Conservation (phyloP, 1,284 basidiomycete genomes). For the Pascua guehoae region DNA sequence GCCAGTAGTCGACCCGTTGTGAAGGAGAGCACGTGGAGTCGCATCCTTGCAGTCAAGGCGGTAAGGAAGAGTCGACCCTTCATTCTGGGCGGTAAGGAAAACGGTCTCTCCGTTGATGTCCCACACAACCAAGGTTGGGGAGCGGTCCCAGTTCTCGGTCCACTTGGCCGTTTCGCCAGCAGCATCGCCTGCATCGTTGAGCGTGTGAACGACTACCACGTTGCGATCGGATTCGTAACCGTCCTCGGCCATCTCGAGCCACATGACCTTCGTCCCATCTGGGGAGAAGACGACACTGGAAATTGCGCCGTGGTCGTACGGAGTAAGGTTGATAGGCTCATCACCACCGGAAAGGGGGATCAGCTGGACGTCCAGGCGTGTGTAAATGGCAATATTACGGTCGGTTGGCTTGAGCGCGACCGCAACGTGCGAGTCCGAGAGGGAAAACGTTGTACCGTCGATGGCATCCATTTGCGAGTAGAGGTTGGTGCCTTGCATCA, state of each 20-base stretch:
- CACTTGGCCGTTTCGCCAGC: constrained; percentile 24
- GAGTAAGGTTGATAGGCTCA: constrained; percentile 56
- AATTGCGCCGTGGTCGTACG: constrained; percentile 75
- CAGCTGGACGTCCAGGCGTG: constrained; percentile 49
- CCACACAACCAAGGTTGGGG: constrained; percentile 66
- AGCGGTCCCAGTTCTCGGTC: constrained; percentile 78
- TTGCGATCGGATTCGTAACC: constrained; percentile 69
- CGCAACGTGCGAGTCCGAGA: constrained; percentile 64
- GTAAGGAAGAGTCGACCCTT: constrained; percentile 53
- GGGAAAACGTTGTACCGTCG: constrained; percentile 58
- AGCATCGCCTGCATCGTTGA: constrained; percentile 51
- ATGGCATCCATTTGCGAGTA: constrained; percentile 64
- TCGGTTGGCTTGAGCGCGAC: constrained; percentile 77
- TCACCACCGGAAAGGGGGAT: constrained; percentile 35
- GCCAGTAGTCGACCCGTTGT: constrained; percentile 31
- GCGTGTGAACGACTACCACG: constrained; percentile 67
- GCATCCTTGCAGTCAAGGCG: constrained; percentile 32
- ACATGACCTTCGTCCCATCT: constrained; percentile 68
- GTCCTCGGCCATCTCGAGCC: constrained; percentile 78
- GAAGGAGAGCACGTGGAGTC: constrained; percentile 36
- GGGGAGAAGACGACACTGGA: constrained; percentile 64
- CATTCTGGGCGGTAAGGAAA: constrained; percentile 70
- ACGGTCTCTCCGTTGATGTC: constrained; percentile 65
- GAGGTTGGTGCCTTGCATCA: constrained; percentile 62
- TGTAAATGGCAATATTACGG: constrained; percentile 61